These are phyloP conservation scores for Vigna radiata DNA, from an alignment of 306 rosid genomes.

Conservation along the genomic window DNA sequence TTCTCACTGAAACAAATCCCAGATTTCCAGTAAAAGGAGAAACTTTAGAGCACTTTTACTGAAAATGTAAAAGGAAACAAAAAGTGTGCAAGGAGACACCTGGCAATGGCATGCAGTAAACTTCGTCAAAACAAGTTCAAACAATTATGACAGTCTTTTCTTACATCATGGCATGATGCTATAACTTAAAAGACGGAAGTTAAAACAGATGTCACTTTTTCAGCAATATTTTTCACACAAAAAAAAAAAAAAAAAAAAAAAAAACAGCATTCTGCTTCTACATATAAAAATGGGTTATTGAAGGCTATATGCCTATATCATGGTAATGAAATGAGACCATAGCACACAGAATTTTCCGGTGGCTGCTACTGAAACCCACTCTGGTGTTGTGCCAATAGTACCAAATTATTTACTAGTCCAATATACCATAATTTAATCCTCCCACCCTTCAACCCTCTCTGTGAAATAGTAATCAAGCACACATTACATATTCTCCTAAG, in stretches of 20 bases:
- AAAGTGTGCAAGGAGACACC: neutral
- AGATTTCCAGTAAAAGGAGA: neutral
- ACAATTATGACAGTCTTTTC: slow-evolving; percentile 20
- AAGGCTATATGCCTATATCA: neutral
- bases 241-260: neutral
- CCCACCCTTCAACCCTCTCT: too few species aligned
- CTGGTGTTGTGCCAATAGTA: too few species aligned
- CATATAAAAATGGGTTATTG: neutral
- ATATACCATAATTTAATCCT: too few species aligned
- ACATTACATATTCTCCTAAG: too few species aligned
- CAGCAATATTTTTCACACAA: neutral
- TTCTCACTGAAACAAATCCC: neutral
- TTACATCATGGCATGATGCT: slow-evolving; percentile 29
- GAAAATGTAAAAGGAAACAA: neutral
- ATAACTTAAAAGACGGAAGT: neutral
- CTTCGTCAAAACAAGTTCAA: neutral
- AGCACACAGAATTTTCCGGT: too few species aligned
- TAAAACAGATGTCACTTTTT: neutral
- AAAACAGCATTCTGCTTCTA: neutral
- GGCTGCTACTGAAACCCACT: too few species aligned
- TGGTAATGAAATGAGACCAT: too few species aligned
- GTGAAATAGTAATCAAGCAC: too few species aligned
- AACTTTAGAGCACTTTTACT: neutral
- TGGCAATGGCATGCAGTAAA: neutral
- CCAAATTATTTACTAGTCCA: too few species aligned